A percentile compares a stretch with the other conserved stretches of the same genome.
Evolutionary conservation across 192 early-diverging fungal species (phyloP).

Genomic region (Coemansia sp.): DNA sequence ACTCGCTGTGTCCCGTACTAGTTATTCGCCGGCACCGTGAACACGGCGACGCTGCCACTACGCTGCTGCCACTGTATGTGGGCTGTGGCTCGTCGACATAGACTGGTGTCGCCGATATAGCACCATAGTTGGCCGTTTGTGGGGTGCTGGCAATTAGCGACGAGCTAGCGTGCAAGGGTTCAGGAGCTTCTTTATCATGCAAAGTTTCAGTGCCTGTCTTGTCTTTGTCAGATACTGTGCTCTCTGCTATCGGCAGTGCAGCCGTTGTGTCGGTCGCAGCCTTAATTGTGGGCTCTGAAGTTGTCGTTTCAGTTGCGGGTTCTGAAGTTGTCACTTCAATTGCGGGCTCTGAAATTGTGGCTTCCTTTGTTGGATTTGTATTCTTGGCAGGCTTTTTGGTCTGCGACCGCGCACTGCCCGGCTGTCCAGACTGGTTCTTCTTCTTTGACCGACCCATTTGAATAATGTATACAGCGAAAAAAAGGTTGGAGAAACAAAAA

Average conservation of each 20-base stretch:
- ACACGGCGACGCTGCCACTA: conserved; percentile 12
- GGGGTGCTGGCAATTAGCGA: not conserved
- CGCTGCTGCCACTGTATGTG: not conserved
- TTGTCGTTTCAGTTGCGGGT: not conserved
- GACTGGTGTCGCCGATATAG: conserved; percentile 7
- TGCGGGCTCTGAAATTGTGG: not conserved
- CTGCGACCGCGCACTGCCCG: not conserved
- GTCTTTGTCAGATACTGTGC: too few species aligned
- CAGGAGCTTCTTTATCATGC: too few species aligned
- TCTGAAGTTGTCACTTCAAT: not conserved
- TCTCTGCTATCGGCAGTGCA: too few species aligned
- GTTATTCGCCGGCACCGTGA: conserved; percentile 16
- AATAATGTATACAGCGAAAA: not conserved
- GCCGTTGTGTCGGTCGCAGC: not conserved
- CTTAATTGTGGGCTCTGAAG: not conserved
- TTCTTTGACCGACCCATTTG: not conserved
- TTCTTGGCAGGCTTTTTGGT: not conserved
- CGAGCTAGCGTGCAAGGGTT: not conserved
- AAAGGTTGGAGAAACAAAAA: not conserved
- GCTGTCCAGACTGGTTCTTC: not conserved
- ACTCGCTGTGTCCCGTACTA: conserved; percentile 10
- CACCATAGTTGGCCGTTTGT: conserved; percentile 12
- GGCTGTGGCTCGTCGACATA: not conserved
- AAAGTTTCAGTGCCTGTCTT: too few species aligned
- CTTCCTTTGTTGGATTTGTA: not conserved